Base-by-base conservation (phyloP, 805 yeast species). In the Saccharomycopsis synnaedendra region DNA sequence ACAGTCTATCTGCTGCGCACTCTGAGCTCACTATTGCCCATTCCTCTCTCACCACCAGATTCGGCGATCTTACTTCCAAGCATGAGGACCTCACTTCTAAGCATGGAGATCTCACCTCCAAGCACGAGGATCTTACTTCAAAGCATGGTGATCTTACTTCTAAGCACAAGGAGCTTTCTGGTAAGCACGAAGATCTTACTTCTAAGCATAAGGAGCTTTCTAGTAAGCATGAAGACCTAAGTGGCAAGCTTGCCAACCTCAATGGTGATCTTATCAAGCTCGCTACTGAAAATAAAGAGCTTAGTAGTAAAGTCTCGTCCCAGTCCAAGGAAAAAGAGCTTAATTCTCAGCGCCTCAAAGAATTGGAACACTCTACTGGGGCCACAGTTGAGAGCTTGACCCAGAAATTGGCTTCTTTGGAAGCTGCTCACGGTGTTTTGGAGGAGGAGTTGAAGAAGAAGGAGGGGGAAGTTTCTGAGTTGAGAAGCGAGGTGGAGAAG, bases 301-400 rank as follows among this genome's bases (percentile, higher is more conserved):
- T 48, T 32, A 19, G 19, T 19, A 19, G 19, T 19, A 19, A 19
- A 19, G 19, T 19, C 19, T 19, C 19, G 19, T 19, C 19, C 32
- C 28, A 39, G 35, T 19, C 35, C 4, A 45, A 48, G 36, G 51
- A 48, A 32, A 45, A 48, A 33, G 51, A 48, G 32, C 41, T 48
- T 30, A 44, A 40, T 32, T 34, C 35, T 29, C n/a, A 48, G 28
- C 44, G 44, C 19, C n/a, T 48, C 9, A 33, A 31, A 30, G 48
- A 42, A 52, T 57, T 38, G 55, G 57, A 35, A 57, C 58, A 45
- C n/a, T 45, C 46, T 3, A 48, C 54, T n/a, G 54, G 47, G 27
- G 42, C 49, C 32, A 44, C 54, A 9, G 42, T 50, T 35, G 53
- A 44, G 44, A 37, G 41, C 28, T 10, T 32, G 32, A 19, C 47